These are phyloP conservation scores for Aegilops longissima DNA, from an alignment of 176 grass and related monocot species.

Conservation along the genomic window DNA sequence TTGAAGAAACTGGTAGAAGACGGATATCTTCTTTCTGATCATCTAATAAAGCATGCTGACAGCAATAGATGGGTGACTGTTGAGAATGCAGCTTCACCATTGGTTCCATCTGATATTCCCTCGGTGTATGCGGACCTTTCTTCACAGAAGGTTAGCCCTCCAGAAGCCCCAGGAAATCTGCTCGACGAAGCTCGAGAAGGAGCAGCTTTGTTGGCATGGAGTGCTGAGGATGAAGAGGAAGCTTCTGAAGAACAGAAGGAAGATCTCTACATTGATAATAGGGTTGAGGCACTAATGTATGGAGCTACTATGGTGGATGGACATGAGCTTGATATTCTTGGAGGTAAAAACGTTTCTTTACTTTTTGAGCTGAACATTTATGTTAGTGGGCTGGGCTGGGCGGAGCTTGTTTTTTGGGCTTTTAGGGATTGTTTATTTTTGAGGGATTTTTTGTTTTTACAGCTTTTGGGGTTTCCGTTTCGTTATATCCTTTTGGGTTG, in stretches of 20 bases:
- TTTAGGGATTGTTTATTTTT: not conserved
- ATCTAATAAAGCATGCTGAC: conserved; percentile 92
- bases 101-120: conserved; percentile 51
- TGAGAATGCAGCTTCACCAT: conserved; percentile 89
- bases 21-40: conserved; percentile 89
- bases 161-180: conserved; percentile 74
- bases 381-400: conserved; percentile 23
- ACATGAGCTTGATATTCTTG: conserved; percentile 76
- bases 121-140: conserved; percentile 55
- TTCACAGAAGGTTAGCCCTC: conserved; percentile 43
- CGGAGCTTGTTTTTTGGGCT: not conserved
- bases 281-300: conserved; percentile 77
- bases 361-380: conserved; percentile 11
- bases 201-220: conserved; percentile 33
- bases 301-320: conserved; percentile 64
- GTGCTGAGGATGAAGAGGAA: conserved; percentile 39
- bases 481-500: conserved; percentile 20
- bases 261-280: conserved; percentile 81
- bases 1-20: conserved; percentile 75
- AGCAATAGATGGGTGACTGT: conserved; percentile 82
- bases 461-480: conserved; percentile 1
- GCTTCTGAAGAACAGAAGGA: conserved; percentile 48
- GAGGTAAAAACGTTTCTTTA: conserved; percentile 68
- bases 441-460: not conserved
- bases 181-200: conserved; percentile 63